Percentiles rank a stretch among this genome's conserved stretches.
Conservation (phyloP, 257 asterid genomes). For the Solanum stenotomum region DNA sequence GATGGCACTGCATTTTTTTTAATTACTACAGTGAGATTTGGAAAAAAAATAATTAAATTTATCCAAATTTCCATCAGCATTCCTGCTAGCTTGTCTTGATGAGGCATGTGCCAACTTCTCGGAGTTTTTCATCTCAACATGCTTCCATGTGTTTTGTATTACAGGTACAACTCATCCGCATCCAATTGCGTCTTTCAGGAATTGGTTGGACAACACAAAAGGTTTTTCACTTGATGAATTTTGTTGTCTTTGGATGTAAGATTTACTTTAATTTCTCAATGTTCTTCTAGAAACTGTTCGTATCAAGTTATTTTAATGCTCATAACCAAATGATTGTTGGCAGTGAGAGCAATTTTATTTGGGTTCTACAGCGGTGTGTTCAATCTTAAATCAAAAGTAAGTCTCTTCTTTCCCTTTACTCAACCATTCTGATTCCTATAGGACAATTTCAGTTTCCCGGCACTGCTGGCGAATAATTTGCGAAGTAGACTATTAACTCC, state of each 20-base stretch:
- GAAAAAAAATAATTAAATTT: background rate
- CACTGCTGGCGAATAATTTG: background rate
- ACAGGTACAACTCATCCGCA: slow-evolving; percentile 24
- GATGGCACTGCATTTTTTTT: background rate
- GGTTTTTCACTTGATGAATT: slow-evolving; percentile 35
- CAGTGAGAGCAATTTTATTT: slow-evolving; percentile 24
- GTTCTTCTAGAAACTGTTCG: background rate
- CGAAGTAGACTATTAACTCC: background rate
- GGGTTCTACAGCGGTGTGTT: slow-evolving; percentile 13
- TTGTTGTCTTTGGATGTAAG: slow-evolving; percentile 27
- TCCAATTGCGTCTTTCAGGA: slow-evolving; percentile 23
- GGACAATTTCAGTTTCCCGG: background rate
- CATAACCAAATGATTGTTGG: background rate
- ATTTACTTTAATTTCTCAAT: slow-evolving; percentile 5
- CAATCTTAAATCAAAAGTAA: slow-evolving; percentile 12
- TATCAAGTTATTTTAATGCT: background rate
- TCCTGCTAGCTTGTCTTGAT: background rate
- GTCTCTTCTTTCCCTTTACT: background rate
- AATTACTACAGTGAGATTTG: background rate
- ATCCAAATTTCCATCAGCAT: background rate
- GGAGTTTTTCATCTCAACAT: background rate
- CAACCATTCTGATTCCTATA: background rate
- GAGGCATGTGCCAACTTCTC: background rate
- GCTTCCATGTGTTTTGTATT: background rate
- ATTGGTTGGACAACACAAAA: slow-evolving; percentile 35